Base-by-base conservation (phyloP, 148 eudicot genomes). In the Vaccinium darrowii region DNA sequence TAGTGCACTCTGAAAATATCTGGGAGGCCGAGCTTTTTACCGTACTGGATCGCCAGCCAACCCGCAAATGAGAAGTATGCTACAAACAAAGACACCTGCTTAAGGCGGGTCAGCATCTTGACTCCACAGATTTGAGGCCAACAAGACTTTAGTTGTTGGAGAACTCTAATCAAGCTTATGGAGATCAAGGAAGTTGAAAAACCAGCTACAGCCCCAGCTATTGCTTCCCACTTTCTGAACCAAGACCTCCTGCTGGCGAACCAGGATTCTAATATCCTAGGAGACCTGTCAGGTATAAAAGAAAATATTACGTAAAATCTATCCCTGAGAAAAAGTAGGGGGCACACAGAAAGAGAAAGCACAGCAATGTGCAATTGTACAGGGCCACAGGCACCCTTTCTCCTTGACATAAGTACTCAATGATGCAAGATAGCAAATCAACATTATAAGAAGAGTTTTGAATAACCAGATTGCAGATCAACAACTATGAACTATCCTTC, bases 21-120 rank as follows among this genome's bases (percentile, higher is more conserved):
- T 8, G 86, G 83, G 76, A 97, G 90, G 84, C 95, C 94, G 30
- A 97, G 89, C 89, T 87, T 91, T 87, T 90, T 91, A 36, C 92
- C 87, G 85, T 95, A 93, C 82, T 94, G 93, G 85, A 93, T 84
- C 21, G 92, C 89, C 85, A 97, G 80, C 98, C 96, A 95, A 82
- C 98, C 90, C 85, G 89, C 90, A 82, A 97, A 85, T 23, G 94
- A 93, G 81, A 97, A 94, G 90, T 97, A 97, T 49, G 93, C 92
- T 57, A 92, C 79, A 23, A 97, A 87, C 75, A 94, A 90, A 88
- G 94, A 92, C 65, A 85, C 84, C 69, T 92, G 89, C 79, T 87
- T 91, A 27, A 95, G 62, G 80, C 89, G 82, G 87, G 89, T 23
- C 15, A 25, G 87, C 85, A 79, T 49, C 79, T 85, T 75, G 27